Base-by-base conservation (phyloP, 345 rosid species). In the Euclidium syriacum region DNA sequence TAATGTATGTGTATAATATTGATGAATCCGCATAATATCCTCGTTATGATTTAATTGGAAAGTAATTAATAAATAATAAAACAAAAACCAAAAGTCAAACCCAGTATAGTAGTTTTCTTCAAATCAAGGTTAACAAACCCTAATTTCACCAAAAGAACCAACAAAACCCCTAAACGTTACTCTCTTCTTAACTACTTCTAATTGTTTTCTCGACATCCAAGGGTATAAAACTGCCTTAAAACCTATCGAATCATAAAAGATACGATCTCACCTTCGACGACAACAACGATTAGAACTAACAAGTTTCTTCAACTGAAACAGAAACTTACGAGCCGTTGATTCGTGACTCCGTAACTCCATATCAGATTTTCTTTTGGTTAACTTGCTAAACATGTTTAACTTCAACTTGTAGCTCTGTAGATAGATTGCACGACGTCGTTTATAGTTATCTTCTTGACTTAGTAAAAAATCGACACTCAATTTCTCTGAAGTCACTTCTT, bases 251-350 rank as follows among this genome's bases (percentile, higher is more conserved):
- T 2, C 23, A 12, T 64, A 29, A 10, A 36, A 44, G 11, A 60
- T 33, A 38, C 8, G 14, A 40, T 20, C 6, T 20, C 46, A 55
- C 38, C 22, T 25, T 12, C 12, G 48, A 25, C 16, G 20, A 55
- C 15, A 4, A 55, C 15, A 4, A 34, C 32, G 14, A 10, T 7
- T 3, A 44, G 10, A 36, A 12, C 41, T 49, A 59, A 66, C 41
- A 23, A 66, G 50, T 19, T 66, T 66, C 58, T 66, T 66, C 57
- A 66, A 48, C 57, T 48, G 18, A 15, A 3, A 15, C 25, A 66
- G 10, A 47, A 56, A 14, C 32, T 47, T 66, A 56, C 29, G 57
- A 36, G 24, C 40, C 5, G 5, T 22, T 36, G 57, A 47, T 26
- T 46, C 4, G 11, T 2, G 19, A 29, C 16, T 46, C 15, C 2